A percentile compares a stretch with the other conserved stretches of the same genome.
Evolutionary conservation across 768 basidiomycete genomes (phyloP).

Genomic region (Sistotremastrum niveocremeum): DNA sequence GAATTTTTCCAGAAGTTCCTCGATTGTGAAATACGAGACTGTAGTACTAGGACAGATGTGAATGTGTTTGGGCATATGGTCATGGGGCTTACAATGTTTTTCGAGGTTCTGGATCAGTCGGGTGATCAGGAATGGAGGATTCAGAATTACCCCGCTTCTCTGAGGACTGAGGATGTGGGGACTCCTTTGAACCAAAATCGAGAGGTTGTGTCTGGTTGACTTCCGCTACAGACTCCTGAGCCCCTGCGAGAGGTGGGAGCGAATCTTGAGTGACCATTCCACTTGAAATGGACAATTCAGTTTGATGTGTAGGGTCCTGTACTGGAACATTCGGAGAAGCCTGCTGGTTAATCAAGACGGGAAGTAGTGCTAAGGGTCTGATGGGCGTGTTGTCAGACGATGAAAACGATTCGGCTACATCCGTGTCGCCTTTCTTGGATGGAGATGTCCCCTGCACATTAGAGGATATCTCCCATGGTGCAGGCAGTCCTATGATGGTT

Average conservation of each 20-base stretch:
- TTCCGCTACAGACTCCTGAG: no score
- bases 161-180: conserved; percentile 30
- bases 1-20: conserved; percentile 71
- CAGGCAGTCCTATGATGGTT: conserved; percentile 33
- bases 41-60: conserved; percentile 33
- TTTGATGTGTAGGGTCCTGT: no score
- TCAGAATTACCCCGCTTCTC: conserved; percentile 2
- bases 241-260: no score
- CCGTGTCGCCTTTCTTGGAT: conserved; percentile 10
- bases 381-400: conserved; percentile 15
- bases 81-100: conserved; percentile 37
- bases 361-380: conserved; percentile 18
- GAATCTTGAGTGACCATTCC: no score
- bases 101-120: conserved; percentile 17
- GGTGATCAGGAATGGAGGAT: conserved; percentile 6
- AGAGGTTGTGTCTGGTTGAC: no score
- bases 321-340: conserved; percentile 7
- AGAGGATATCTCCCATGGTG: conserved; percentile 39
- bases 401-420: conserved; percentile 17
- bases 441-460: conserved; percentile 39
- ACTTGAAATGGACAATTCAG: no score
- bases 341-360: conserved; percentile 21
- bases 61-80: conserved; percentile 13
- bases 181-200: conserved; percentile 4
- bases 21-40: conserved; percentile 60